Conservation (phyloP, 2,329 filamentous ascomycete species). For the Tolypocladium ophioglossoides region DNA sequence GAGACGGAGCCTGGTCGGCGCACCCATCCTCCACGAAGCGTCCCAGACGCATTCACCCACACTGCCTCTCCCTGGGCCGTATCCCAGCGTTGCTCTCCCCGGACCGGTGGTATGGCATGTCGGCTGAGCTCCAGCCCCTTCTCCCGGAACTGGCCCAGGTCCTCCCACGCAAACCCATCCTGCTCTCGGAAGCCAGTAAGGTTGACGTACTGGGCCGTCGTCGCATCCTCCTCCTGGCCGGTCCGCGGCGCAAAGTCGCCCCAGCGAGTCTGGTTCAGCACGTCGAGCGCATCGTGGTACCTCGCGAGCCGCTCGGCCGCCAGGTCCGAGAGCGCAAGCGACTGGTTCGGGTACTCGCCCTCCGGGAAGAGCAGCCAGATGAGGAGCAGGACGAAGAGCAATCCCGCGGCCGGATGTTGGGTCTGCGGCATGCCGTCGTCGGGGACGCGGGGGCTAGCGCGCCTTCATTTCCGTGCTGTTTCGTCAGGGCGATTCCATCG, state of each 20-base stretch:
- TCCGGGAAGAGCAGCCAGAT: conserved; percentile 28
- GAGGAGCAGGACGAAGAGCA: conserved; percentile 23
- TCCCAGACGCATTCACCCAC: conserved; percentile 74
- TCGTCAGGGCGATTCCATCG: not conserved
- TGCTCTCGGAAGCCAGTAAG: conserved; percentile 66
- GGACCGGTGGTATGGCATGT: conserved; percentile 35
- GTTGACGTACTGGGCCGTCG: conserved; percentile 43
- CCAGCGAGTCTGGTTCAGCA: conserved; percentile 48
- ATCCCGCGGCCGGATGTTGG: conserved; percentile 26
- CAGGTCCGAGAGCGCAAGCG: conserved; percentile 22
- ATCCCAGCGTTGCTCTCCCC: conserved; percentile 30
- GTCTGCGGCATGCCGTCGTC: conserved; percentile 29
- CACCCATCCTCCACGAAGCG: conserved; percentile 66
- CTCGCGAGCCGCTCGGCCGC: conserved; percentile 35
- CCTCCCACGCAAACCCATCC: conserved; percentile 70
- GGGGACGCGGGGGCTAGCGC: conserved; percentile 1
- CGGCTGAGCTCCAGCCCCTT: conserved; percentile 52
- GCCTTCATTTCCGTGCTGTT: not conserved
- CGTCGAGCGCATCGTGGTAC: conserved; percentile 39
- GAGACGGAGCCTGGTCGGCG: conserved; percentile 39
- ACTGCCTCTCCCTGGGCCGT: conserved; percentile 30
- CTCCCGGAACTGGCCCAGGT: conserved; percentile 55
- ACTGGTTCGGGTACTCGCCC: conserved; percentile 21
- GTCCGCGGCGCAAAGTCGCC: conserved; percentile 44
- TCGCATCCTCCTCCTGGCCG: conserved; percentile 13